These are phyloP conservation scores for Fusarium cyanostomum DNA, from an alignment of 2,329 filamentous ascomycete genomes.

Conservation along the genomic window DNA sequence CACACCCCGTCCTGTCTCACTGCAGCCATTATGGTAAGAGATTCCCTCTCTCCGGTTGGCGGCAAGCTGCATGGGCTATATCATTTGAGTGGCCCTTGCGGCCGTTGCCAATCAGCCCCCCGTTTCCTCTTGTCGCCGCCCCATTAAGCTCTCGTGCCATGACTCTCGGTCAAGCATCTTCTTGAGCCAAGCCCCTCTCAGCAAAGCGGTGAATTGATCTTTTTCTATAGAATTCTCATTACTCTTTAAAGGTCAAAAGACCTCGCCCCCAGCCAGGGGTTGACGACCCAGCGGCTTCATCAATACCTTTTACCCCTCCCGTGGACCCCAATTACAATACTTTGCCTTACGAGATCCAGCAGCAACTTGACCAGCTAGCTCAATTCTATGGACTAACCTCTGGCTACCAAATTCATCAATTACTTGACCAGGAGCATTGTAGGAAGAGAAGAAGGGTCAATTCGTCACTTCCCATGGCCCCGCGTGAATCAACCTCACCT, in stretches of 20 bases:
- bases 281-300: conserved; percentile 37
- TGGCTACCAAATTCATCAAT: conserved; percentile 45
- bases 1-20: conserved; percentile 48
- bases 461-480: conserved; percentile 47
- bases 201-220: conserved; percentile 52
- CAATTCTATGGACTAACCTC: conserved; percentile 46
- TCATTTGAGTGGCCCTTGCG: conserved; percentile 46
- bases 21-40: conserved; percentile 61
- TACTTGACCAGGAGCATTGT: conserved; percentile 38
- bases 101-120: conserved; percentile 40
- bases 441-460: conserved; percentile 48
- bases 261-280: conserved; percentile 40
- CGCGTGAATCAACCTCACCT: conserved; percentile 33
- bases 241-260: conserved; percentile 44
- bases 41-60: conserved; percentile 50
- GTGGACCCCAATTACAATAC: conserved; percentile 38
- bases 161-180: conserved; percentile 41
- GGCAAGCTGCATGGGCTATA: conserved; percentile 58
- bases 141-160: conserved; percentile 42
- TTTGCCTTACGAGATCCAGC: conserved; percentile 40
- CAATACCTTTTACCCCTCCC: conserved; percentile 31
- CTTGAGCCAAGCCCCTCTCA: conserved; percentile 40
- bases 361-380: conserved; percentile 43
- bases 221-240: conserved; percentile 46
- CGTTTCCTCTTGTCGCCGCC: conserved; percentile 37